Base-by-base conservation (phyloP, 176 grass and related monocot species). In the Rhynchospora breviuscula region DNA sequence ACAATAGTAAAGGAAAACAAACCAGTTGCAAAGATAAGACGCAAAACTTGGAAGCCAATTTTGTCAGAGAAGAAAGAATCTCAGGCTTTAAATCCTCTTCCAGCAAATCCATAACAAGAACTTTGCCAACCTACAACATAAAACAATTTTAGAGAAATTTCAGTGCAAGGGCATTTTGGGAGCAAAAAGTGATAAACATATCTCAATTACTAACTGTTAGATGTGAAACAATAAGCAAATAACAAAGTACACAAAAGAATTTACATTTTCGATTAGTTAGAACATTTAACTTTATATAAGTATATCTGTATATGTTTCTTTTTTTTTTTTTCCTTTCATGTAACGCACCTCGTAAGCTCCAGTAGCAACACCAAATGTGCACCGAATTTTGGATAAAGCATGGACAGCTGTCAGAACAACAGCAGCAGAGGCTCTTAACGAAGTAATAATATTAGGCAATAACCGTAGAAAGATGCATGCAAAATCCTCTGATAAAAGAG, bases 261-360 rank as follows among this genome's bases (percentile, higher is more conserved):
- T 8, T 45, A 69, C 3, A 45, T 69, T 46, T n/a, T 62, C 15
- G 40, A 71, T 47, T 9, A 35, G 19, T 15, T 47, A 47, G 43
- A 15, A 71, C 6, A 47, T 17, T 69, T 69, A 44, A 69, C 8
- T 75, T 52, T 21, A 8, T 23, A 13, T 40, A 40, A 40, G 35
- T 40, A 40, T 40, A 14, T 26, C 13, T 23, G 35, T 40, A 40
- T 40, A 14, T 26, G 25, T 23, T 25, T 52, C 7, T 44, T 1
- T 31, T 54, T 76, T 54, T 54, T 52, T 10, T 54, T 54, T 52
- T 10, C 31, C 26, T 29, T 29, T 29, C 26, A 29, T 76, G 65
- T 83, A 35, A 87, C 67, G 80, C 85, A 93, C 93, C 92, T 91
- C 87, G 63, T 93, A 90, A 91, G 93, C 87, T 87, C 84, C 90